Base-by-base conservation (phyloP, 1,284 basidiomycete genomes). In the Erythrobasidium hasegawianum region DNA sequence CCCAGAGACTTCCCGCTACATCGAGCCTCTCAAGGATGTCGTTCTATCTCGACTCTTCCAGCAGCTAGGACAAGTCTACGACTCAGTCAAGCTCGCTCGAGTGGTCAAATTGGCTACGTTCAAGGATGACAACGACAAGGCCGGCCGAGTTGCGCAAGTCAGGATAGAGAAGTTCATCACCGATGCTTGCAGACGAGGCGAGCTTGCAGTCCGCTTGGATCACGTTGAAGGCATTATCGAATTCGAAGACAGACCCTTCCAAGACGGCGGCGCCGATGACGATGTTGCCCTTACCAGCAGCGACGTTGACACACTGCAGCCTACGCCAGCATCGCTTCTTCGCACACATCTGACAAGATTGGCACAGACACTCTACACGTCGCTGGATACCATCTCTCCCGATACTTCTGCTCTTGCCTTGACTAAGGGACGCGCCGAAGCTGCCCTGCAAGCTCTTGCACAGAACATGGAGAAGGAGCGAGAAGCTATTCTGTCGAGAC, bases 61-160 rank as follows among this genome's bases (percentile, higher is more conserved):
- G 64, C 91, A 96, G 79, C 86, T 97, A 60, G 89, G 90, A 7
- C 89, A 97, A 77, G 89, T 98, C 18, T 97, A 98, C 80, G 88
- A 88, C 56, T 87, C 88, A 10, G 87, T 98, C 80, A 88, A 87
- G 73, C 85, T 95, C 68, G 80, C 80, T 68, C 86, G 86, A 72
- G 81, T 96, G 47, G 82, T 90, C 59, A 82, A 85, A 38, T 85
- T 97, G 70, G 78, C 68, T 29, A 74, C 69, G 67, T 77, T 80
- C 64, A 83, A 84, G 49, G 85, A 87, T 69, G 86, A 89, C 75
- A 83, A 93, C 66, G 92, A 96, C 77, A 87, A 89, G 27, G 75
- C 73, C 57, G 92, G 96, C 77, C 87, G 89, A 24, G 75, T 73
- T 55, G 56, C 58, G n/a, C 72, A 72, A 13, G 75, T 74, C 27